A percentile compares a stretch with the other conserved stretches of the same genome.
These are phyloP conservation scores for Gaillardinia entomophila DNA, from an alignment of 805 yeast genomes.

Conservation along the genomic window DNA sequence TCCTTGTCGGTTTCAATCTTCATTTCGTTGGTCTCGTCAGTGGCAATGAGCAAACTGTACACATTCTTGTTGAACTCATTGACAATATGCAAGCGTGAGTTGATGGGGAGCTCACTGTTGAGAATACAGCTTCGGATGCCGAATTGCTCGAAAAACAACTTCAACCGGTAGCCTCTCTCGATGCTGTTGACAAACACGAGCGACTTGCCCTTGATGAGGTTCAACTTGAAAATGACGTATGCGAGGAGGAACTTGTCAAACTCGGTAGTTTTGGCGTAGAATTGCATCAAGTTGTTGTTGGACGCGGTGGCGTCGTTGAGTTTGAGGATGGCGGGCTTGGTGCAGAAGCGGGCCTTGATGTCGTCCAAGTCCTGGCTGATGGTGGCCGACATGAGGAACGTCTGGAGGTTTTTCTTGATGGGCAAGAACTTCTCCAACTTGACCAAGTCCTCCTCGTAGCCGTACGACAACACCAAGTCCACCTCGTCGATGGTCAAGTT, in stretches of 20 bases:
- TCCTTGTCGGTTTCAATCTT: conserved; percentile 45
- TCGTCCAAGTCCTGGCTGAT: conserved; percentile 66
- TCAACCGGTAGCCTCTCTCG: conserved; percentile 91
- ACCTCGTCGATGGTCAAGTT: conserved; percentile 92
- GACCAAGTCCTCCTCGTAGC: conserved; percentile 80
- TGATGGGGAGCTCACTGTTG: conserved; percentile 88
- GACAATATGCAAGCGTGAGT: conserved; percentile 90
- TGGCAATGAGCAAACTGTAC: conserved; percentile 83
- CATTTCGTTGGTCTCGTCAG: conserved; percentile 76
- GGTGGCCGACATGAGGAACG: conserved; percentile 95
- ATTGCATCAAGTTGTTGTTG: conserved; percentile 67
- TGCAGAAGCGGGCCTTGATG: conserved; percentile 73
- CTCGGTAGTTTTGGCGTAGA: conserved; percentile 80
- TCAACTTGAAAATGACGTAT: conserved; percentile 86
- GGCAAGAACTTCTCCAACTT: conserved; percentile 61
- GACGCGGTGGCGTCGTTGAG: conserved; percentile 62
- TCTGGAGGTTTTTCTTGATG: conserved; percentile 71
- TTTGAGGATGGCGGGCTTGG: conserved; percentile 74
- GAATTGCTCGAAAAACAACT: conserved; percentile 87
- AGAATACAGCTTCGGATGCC: conserved; percentile 85
- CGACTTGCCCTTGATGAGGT: conserved; percentile 85
- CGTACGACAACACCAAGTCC: conserved; percentile 83
- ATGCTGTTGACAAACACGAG: conserved; percentile 87
- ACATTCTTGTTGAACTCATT: conserved; percentile 91
- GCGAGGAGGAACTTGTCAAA: conserved; percentile 87